Evolutionary conservation across 805 yeast genomes (phyloP), one percentile per base, ranked within the genome.

Genomic region (Suhomyces sp.): DNA sequence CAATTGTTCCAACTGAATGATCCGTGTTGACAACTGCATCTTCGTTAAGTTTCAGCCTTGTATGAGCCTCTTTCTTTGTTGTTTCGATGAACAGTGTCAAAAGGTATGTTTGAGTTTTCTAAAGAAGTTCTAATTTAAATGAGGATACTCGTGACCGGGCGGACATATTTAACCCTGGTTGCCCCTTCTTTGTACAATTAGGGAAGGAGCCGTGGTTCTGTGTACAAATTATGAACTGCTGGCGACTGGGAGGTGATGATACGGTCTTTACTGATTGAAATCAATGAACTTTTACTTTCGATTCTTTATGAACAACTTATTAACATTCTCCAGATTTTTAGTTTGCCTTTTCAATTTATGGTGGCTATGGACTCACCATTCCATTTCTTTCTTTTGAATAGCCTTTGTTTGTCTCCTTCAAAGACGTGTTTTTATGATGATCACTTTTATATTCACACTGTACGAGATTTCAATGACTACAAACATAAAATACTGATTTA

Each of bases 41-140:
- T 31, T 72, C 76, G 77, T 72, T 72, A 72, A 72, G 78, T 72
- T 72, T 72, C 78, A 72, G 77, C 78, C 78, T 72, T 72, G 77
- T 72, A 72, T 72, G 78, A 72, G 76, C 71, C 54, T 21, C 38
- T 19, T 20, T 23, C 26, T 29, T 22, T 21, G 16, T 27, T 28
- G 27, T 25, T 26, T 26, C 25, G 31, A 4, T 4, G 12, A 5
- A 19, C 25, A 13, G 19, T 14, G 25, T 16, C 19, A 11, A 21
- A 23, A 25, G 46, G 51, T 46, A 53, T 49, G 52, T 53, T 18
- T 25, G n/a, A n/a, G n/a, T n/a, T n/a, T n/a, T n/a, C n/a, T n/a
- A n/a, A n/a, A n/a, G n/a, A n/a, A n/a, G n/a, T n/a, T n/a, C n/a
- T n/a, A 22, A 25, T 36, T 56, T 47, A 39, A 19, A 60, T 63